Conservation (phyloP, 805 yeast species). For the Candida caryicola region DNA sequence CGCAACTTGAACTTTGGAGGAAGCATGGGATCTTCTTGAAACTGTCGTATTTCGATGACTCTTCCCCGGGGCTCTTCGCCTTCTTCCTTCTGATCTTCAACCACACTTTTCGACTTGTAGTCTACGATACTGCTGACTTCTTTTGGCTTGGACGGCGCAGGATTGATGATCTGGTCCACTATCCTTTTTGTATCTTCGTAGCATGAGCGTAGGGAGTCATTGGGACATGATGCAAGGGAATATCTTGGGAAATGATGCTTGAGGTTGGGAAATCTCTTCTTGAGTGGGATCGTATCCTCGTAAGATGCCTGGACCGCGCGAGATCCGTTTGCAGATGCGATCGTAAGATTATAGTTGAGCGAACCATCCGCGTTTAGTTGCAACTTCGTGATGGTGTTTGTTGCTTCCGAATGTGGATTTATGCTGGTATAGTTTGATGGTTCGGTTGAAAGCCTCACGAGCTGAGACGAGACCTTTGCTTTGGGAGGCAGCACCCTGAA, state of each 20-base stretch:
- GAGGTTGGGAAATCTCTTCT: constrained; percentile 38
- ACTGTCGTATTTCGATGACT: constrained; percentile 63
- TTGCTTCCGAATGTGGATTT: constrained; percentile 2
- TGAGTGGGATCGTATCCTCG: constrained; percentile 59
- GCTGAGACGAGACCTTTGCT: constrained; percentile 1
- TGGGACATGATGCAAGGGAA: constrained; percentile 38
- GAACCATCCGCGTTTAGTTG: constrained; percentile 27
- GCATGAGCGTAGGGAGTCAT: constrained; percentile 45
- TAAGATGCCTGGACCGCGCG: constrained; percentile 45
- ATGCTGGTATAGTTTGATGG: neutral
- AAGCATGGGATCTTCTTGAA: constrained; percentile 77
- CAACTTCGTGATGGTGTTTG: constrained; percentile 17
- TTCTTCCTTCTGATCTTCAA: constrained; percentile 6
- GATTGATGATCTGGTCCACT: constrained; percentile 49
- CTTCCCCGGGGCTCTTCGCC: constrained; percentile 27
- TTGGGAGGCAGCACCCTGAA: constrained; percentile 6
- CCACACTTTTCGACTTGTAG: constrained; percentile 18
- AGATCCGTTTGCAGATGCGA: constrained; percentile 15
- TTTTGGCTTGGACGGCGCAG: constrained; percentile 38
- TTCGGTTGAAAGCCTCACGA: constrained; percentile 1
- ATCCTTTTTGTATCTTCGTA: constrained; percentile 56
- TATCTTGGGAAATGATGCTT: constrained; percentile 39
- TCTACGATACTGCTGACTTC: constrained; percentile 18
- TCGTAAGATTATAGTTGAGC: constrained; percentile 25
- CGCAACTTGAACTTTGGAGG: constrained; percentile 76